Evolutionary conservation across 2,329 filamentous ascomycete species (phyloP).

Genomic region (Penicillium sp.): DNA sequence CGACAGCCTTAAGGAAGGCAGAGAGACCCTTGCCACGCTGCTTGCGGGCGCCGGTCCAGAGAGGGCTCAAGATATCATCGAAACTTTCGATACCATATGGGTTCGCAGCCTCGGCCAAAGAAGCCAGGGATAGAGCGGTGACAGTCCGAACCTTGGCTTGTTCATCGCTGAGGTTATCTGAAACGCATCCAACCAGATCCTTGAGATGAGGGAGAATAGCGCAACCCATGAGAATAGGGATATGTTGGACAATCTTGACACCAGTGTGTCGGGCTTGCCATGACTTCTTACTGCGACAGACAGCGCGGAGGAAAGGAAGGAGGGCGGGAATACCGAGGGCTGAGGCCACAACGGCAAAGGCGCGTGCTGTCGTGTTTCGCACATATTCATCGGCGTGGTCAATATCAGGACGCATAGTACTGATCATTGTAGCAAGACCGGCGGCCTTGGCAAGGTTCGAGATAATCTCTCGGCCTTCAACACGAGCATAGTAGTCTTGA

Average conservation of each 20-base stretch:
- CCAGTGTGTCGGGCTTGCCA: slow-evolving; percentile 98
- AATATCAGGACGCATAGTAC: slow-evolving; percentile 97
- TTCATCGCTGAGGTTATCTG: slow-evolving; percentile 92
- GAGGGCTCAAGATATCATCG: slow-evolving; percentile 91
- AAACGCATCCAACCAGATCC: slow-evolving; percentile 93
- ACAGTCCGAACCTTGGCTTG: slow-evolving; percentile 97
- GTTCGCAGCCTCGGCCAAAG: slow-evolving; percentile 91
- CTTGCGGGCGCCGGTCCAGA: slow-evolving; percentile 95
- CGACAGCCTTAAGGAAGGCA: slow-evolving; percentile 94
- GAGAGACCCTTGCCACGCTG: slow-evolving; percentile 95
- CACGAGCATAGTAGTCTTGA: slow-evolving; percentile 97
- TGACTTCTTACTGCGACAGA: slow-evolving; percentile 97
- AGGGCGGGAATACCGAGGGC: slow-evolving; percentile 93
- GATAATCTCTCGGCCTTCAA: slow-evolving; percentile 97
- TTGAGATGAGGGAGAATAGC: slow-evolving; percentile 94
- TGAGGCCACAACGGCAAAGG: slow-evolving; percentile 95
- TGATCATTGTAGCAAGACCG: slow-evolving; percentile 97
- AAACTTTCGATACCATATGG: slow-evolving; percentile 99
- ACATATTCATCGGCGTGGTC: slow-evolving; percentile 99
- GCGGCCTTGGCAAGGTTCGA: slow-evolving; percentile 96
- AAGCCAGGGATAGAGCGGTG: slow-evolving; percentile 90
- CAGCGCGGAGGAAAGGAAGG: slow-evolving; percentile 89
- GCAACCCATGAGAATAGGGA: slow-evolving; percentile 97
- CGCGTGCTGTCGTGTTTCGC: slow-evolving; percentile 92
- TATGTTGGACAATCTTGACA: slow-evolving; percentile 98